phyloP scores from a whole-genome alignment of 1,284 basidiomycete genomes.

The Ganoderma resinaceum region DNA sequence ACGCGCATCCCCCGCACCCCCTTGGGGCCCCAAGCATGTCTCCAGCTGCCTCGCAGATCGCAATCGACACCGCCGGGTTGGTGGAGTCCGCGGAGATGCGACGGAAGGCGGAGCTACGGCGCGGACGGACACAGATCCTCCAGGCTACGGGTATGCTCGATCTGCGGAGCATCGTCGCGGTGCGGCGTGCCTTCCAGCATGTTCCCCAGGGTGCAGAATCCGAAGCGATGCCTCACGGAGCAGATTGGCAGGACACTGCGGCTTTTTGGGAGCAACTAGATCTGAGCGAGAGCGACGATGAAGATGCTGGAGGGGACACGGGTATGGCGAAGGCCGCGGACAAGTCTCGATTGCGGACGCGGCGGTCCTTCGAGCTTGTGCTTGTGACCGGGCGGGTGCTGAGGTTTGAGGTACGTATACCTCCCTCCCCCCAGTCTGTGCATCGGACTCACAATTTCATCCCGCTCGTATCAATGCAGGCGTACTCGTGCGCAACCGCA shows the following conservation, averaged over 20 bases:
- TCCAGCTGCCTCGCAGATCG: background rate
- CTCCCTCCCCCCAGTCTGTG: background rate
- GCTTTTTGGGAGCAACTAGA: conserved; percentile 49
- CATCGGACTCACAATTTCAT: background rate
- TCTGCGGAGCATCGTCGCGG: conserved; percentile 66
- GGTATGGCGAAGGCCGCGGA: conserved; percentile 52
- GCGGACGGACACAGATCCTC: conserved; percentile 73
- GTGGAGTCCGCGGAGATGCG: conserved; percentile 45
- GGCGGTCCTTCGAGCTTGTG: conserved; percentile 80
- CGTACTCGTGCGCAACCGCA: conserved; percentile 67
- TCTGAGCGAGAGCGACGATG: conserved; percentile 54
- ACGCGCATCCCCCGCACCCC: conserved; percentile 74
- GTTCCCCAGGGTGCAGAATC: conserved; percentile 47
- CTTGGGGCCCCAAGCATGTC: conserved; percentile 53
- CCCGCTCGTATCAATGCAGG: conserved; percentile 44
- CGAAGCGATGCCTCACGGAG: conserved; percentile 34
- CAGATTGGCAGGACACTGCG: conserved; percentile 45
- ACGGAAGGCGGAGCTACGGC: conserved; percentile 59
- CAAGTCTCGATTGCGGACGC: conserved; percentile 59
- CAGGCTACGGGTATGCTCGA: conserved; percentile 73
- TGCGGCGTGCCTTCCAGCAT: conserved; percentile 68
- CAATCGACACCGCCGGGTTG: conserved; percentile 35
- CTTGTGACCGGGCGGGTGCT: conserved; percentile 73
- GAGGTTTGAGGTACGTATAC: conserved; percentile 70
- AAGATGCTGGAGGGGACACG: conserved; percentile 74